These are phyloP conservation scores for Teratosphaeria viscida DNA, from an alignment of 2,329 filamentous ascomycete species.

Conservation along the genomic window DNA sequence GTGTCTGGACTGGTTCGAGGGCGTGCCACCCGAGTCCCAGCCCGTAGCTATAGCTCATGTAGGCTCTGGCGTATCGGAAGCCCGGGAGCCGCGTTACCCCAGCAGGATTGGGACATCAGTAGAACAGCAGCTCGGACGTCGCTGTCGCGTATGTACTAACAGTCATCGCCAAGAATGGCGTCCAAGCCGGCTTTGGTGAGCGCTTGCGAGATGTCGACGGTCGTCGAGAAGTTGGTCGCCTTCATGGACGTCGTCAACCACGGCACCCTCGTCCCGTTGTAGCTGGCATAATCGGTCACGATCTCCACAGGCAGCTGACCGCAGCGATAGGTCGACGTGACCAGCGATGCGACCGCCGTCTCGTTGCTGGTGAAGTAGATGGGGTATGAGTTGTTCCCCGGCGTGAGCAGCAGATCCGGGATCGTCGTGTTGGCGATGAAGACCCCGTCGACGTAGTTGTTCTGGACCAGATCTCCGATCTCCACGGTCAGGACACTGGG, in stretches of 20 bases:
- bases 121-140: neutral
- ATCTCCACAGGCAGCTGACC: conserved; percentile 37
- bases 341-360: conserved; percentile 32
- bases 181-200: conserved; percentile 1
- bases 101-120: neutral
- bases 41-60: neutral
- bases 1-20: neutral
- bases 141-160: neutral
- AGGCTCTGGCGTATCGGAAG: neutral
- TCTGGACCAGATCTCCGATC: conserved; percentile 56
- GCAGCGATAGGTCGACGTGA: conserved; percentile 37
- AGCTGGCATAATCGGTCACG: neutral
- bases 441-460: conserved; percentile 44
- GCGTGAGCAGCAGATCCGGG: conserved; percentile 47
- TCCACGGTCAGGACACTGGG: conserved; percentile 53
- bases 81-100: neutral
- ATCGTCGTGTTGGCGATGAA: conserved; percentile 48
- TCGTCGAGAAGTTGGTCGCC: neutral
- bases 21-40: neutral
- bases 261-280: neutral
- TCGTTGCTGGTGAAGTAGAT: conserved; percentile 48
- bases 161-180: neutral
- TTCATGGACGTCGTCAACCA: neutral
- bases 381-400: conserved; percentile 47
- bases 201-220: neutral